Conservation (phyloP, 257 asterid species). For the Solanum ahanhuiri region DNA sequence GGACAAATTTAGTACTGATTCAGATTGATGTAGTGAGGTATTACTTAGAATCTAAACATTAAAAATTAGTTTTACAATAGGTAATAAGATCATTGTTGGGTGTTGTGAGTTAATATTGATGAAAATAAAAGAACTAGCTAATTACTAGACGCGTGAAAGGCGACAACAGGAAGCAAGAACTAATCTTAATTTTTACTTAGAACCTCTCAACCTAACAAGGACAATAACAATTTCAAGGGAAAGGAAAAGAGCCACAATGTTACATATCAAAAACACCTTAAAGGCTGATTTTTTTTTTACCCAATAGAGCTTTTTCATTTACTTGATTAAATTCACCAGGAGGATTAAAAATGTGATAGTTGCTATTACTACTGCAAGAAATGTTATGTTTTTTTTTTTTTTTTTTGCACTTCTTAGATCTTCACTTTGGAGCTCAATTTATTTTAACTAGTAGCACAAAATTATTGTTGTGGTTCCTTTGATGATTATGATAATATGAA, state of each 20-base stretch:
- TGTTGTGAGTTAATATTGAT: no score
- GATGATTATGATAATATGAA: background rate
- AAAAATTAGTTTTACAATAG: no score
- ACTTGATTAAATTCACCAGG: slow-evolving; percentile 37
- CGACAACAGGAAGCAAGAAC: no score
- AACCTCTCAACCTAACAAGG: slow-evolving; percentile 15
- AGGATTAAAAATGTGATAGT: slow-evolving; percentile 42
- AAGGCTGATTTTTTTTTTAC: slow-evolving; percentile 12
- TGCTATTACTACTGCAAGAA: slow-evolving; percentile 38
- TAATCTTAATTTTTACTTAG: no score
- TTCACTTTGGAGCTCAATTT: slow-evolving; percentile 32
- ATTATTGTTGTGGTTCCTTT: slow-evolving; percentile 1
- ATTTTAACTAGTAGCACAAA: slow-evolving; percentile 10
- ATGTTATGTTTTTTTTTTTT: background rate
- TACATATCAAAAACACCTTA: slow-evolving; percentile 37
- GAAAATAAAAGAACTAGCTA: no score
- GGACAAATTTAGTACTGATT: no score
- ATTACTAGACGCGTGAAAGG: no score
- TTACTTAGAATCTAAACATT: no score
- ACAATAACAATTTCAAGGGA: slow-evolving; percentile 37
- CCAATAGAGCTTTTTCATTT: slow-evolving; percentile 20
- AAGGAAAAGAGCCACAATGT: slow-evolving; percentile 33
- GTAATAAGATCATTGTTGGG: no score
- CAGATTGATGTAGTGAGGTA: no score
- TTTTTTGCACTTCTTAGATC: slow-evolving; percentile 36